Percentiles rank a stretch among this genome's conserved stretches.
These are phyloP conservation scores for Colletotrichum destructivum DNA, from an alignment of 2,329 filamentous ascomycete species.

Conservation along the genomic window DNA sequence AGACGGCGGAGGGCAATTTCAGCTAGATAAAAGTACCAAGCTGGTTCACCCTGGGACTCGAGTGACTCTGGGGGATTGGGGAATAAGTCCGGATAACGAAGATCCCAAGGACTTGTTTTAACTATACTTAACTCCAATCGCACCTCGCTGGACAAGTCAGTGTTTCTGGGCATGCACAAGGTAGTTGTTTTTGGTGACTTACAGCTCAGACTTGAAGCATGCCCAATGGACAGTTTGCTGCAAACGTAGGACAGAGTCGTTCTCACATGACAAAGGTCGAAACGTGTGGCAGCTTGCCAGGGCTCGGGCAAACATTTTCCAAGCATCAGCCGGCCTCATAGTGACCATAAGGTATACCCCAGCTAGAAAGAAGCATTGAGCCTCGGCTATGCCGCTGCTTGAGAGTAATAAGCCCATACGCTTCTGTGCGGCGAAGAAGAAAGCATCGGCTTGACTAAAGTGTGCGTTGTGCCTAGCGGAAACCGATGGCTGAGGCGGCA, in stretches of 20 bases:
- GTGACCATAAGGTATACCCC: constrained; percentile 43
- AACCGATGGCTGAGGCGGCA: not conserved
- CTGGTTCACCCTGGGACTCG: constrained; percentile 32
- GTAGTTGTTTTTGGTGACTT: constrained; percentile 9
- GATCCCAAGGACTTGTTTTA: constrained; percentile 44
- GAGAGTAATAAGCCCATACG: constrained; percentile 39
- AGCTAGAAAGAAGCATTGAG: constrained; percentile 42
- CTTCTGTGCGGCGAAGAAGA: constrained; percentile 30
- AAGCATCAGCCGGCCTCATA: constrained; percentile 37
- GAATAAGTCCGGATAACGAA: constrained; percentile 44
- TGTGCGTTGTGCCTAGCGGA: not conserved
- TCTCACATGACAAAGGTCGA: not conserved
- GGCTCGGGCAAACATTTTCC: constrained; percentile 43
- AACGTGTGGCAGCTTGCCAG: constrained; percentile 38
- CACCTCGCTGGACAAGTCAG: constrained; percentile 36
- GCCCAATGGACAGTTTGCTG: constrained; percentile 48
- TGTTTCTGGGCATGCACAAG: not conserved
- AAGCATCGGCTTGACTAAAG: constrained; percentile 11
- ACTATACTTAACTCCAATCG: constrained; percentile 44
- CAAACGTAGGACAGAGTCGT: not conserved
- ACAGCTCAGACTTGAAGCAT: constrained; percentile 47
- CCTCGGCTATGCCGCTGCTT: constrained; percentile 28
- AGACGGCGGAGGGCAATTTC: constrained; percentile 43
- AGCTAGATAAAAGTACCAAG: constrained; percentile 47
- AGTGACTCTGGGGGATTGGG: constrained; percentile 43